Evolutionary conservation across 768 basidiomycete species (phyloP), one percentile per base, ranked within the genome.

Genomic region (Baorangia bicolor): DNA sequence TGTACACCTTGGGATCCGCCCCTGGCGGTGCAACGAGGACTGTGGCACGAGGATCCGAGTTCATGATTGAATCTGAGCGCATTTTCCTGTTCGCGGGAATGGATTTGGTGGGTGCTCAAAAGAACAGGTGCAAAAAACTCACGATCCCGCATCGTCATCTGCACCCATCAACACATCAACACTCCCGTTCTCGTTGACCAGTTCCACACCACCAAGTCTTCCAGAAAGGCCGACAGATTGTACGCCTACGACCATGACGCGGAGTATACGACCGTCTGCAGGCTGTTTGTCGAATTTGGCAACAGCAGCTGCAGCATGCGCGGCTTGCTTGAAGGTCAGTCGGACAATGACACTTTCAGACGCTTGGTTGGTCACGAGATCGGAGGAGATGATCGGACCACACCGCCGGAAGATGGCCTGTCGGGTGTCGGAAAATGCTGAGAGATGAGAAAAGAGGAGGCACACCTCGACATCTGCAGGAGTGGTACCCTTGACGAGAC

Each of bases 401-500:
- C 90, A 90, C 23, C 86, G 84, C 59, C 87, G 86, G 78, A 94
- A 94, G 51, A 92, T 92, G 25, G 91, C 89, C 67, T 71, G 39
- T 57, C 23, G 48, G 54, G 20, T 23, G 33, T 62, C 50, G 23
- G 56, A 49, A 56, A 16, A 18, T 11, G 43, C 10, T 5, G 7
- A 25, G 18, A 3, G 4, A 31, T 2, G 16, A n/a, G 27, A 28
- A 25, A 16, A 5, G 18, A 43, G 1, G 10, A 38, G 12, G 30
- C 62, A 11, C 9, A 73, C 70, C 61, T 84, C 82, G 45, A 94
- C 91, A 69, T 94, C 92, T 16, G 88, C 90, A 16, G 87, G 79
- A 9, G 88, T 92, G 25, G 92, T 93, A 2, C 91, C 92, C 12
- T 73, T 73, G 11, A 86, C 87, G 23, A 94, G 72, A 4, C 88